Base-by-base conservation (phyloP, 106 monocot genomes). In the Dioscorea zingiberensis region DNA sequence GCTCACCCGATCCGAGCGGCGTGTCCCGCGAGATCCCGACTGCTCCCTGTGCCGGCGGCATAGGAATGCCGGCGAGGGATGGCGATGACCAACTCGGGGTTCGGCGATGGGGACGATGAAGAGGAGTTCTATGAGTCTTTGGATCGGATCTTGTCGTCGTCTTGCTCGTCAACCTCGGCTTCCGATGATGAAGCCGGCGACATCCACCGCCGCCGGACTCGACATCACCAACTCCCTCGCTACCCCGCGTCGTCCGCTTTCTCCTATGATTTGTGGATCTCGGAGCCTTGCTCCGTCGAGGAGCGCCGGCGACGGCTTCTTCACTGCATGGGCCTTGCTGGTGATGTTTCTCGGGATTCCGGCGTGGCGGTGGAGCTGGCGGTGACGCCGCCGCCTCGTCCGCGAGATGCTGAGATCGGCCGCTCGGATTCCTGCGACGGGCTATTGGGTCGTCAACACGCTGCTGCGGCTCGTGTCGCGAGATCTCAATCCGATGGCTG, bases 301-400 rank as follows among this genome's bases (percentile, higher is more conserved):
- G 91, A 94, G 72, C 94, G 94, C 29, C 90, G 94, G 26, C 85
- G 78, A 19, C 70, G 78, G 2, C 84, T 94, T 30, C 87, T 94
- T 0, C 80, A 74, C 25, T 77, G 74, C 61, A 64, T 94, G 65
- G 94, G 94, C 22, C 82, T 94, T 58, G 24, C 74, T 23, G 66
- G 68, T 47, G 90, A 82, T 49, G 79, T 14, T 80, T 83, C 25
- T 59, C 76, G 11, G 3, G 38, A 38, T 6, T 6, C 38, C 10
- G 3, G 38, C 10, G 38, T 38, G 38, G 38, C 10, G 38, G 3
- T 38, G 1, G 38, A 38, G 4, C 4, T 23, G n/a, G 56, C 59
- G 6, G 38, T 38, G 27, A 22, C 22, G 46, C 32, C 21, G 26
- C 23, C 30, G 71, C 27, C 26, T 77, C 25, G 45, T n/a, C 21